Conservation (phyloP, 1,139 yeast species). For the Blastobotrys persicus region DNA sequence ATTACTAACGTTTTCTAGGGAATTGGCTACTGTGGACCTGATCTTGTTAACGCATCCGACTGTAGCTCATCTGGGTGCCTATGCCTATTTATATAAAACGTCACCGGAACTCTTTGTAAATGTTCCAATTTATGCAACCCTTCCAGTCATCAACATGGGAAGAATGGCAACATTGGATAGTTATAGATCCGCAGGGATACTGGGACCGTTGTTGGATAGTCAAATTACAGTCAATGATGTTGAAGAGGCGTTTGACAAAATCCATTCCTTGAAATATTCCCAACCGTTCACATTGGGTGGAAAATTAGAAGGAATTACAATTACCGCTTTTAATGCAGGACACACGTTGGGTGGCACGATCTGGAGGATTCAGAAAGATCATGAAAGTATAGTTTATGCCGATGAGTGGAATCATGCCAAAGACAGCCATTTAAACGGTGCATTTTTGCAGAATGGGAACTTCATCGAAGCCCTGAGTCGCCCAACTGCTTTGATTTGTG, state of each 20-base stretch:
- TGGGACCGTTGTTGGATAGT: slow-evolving; percentile 68
- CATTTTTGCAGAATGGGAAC: slow-evolving; percentile 52
- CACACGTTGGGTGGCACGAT: slow-evolving; percentile 90
- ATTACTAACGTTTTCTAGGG: not conserved
- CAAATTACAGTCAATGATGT: slow-evolving; percentile 68
- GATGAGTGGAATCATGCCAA: slow-evolving; percentile 95
- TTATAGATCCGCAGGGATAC: slow-evolving; percentile 66
- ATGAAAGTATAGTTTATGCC: slow-evolving; percentile 81
- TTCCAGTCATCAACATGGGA: slow-evolving; percentile 86
- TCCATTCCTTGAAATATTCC: slow-evolving; percentile 69
- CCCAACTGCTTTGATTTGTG: slow-evolving; percentile 83
- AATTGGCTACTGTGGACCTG: slow-evolving; percentile 39
- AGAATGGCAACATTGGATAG: slow-evolving; percentile 79
- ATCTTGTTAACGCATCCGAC: slow-evolving; percentile 85
- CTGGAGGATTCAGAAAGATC: slow-evolving; percentile 73
- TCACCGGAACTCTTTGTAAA: slow-evolving; percentile 59
- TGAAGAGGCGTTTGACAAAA: slow-evolving; percentile 72
- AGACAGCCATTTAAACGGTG: slow-evolving; percentile 83
- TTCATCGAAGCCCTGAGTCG: slow-evolving; percentile 65
- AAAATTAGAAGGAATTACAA: slow-evolving; percentile 57
- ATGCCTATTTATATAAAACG: slow-evolving; percentile 58
- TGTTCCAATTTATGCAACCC: slow-evolving; percentile 79
- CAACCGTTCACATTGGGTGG: slow-evolving; percentile 54
- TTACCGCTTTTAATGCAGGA: slow-evolving; percentile 90
- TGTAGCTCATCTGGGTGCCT: slow-evolving; percentile 77